A percentile compares a stretch with the other conserved stretches of the same genome.
Evolutionary conservation across 75 land plant species (phyloP).

Genomic region (Picea glauca): DNA sequence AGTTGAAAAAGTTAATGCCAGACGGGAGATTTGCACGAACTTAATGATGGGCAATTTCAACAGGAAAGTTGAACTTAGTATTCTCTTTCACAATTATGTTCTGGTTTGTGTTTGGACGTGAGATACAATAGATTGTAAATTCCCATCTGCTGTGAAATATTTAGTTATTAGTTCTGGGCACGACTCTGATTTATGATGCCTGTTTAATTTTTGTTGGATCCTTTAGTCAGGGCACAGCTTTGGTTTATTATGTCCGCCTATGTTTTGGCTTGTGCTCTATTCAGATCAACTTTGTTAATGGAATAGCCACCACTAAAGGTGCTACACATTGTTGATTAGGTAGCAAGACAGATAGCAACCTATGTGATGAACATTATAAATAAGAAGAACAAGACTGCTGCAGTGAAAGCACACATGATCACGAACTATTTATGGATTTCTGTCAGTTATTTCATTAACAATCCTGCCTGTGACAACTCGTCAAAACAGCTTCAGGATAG

Average conservation of each 20-base stretch:
- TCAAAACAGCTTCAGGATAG: too few relatives aligned
- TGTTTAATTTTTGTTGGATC: not conserved
- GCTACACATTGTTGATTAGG: conserved; percentile 85
- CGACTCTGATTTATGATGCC: not conserved
- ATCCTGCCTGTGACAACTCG: conserved; percentile 80
- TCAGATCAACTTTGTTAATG: conserved; percentile 96
- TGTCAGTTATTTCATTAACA: conserved; percentile 96
- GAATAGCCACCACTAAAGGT: conserved; percentile 89
- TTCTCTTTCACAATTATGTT: not conserved
- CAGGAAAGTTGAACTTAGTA: conserved; percentile 47
- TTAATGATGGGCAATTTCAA: conserved; percentile 94
- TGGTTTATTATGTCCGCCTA: too few relatives aligned
- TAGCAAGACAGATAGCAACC: conserved; percentile 75
- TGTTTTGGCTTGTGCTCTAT: not conserved
- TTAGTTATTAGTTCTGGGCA: not conserved
- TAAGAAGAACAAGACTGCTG: conserved; percentile 92
- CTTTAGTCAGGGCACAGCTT: too few relatives aligned
- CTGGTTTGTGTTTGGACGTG: not conserved
- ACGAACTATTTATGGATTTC: conserved; percentile 92
- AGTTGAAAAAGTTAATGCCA: conserved; percentile 62
- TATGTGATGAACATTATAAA: conserved; percentile 60
- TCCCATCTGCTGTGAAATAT: not conserved
- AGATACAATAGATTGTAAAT: too few relatives aligned
- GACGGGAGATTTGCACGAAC: conserved; percentile 92
- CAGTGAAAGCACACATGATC: conserved; percentile 69